phyloP scores from a whole-genome alignment of 2,329 filamentous ascomycete species.

The Stemphylium vesicarium region DNA sequence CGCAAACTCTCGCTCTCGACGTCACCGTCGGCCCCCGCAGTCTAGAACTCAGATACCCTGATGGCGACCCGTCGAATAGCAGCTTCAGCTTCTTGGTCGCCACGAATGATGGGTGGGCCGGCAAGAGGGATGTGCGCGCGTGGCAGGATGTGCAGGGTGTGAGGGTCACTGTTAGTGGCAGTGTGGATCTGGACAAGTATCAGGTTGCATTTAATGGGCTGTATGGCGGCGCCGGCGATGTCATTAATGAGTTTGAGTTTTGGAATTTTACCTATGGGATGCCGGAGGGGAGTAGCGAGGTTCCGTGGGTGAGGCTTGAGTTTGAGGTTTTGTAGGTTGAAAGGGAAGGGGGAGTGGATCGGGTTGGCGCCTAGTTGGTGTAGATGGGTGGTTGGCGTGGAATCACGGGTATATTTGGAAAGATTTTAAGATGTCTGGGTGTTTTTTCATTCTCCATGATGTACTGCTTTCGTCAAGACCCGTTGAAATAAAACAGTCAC shows the following conservation, averaged over 20 bases:
- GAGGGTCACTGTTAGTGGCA: constrained; percentile 55
- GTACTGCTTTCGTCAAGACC: no score
- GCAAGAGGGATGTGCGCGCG: constrained; percentile 52
- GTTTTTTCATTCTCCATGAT: no score
- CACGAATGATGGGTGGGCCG: constrained; percentile 53
- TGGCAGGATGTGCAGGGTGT: constrained; percentile 60
- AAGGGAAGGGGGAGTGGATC: no score
- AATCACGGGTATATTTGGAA: no score
- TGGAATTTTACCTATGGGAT: constrained; percentile 54
- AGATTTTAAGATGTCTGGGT: no score
- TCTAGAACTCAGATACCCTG: constrained; percentile 62
- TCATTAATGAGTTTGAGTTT: constrained; percentile 51
- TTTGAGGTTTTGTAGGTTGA: constrained; percentile 22
- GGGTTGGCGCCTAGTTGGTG: no score
- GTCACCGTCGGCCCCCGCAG: constrained; percentile 34
- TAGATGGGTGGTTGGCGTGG: neutral
- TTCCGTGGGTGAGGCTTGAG: constrained; percentile 32
- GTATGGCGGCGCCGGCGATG: constrained; percentile 45
- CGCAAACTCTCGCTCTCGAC: constrained; percentile 32
- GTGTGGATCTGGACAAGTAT: constrained; percentile 49
- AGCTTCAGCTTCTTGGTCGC: constrained; percentile 59
- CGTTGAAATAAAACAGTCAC: no score
- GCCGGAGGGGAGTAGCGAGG: constrained; percentile 33
- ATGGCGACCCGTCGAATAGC: constrained; percentile 56
- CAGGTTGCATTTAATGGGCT: constrained; percentile 54